Evolutionary conservation across 1,139 yeast species (phyloP).

Genomic region (Debaryomyces coudertii): DNA sequence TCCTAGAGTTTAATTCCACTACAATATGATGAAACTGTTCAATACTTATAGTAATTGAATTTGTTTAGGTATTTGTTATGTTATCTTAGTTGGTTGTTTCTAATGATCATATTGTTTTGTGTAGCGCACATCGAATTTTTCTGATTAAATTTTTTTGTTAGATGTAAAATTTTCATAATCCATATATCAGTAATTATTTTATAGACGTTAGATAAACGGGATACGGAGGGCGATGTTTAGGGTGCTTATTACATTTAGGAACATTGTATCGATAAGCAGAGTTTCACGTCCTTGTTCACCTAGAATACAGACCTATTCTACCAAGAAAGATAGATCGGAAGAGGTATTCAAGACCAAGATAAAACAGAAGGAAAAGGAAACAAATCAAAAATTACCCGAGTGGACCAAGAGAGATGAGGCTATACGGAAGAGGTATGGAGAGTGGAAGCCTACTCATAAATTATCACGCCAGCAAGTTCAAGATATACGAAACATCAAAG

Average conservation of each 20-base stretch:
- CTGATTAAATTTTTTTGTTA: background rate
- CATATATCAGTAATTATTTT: background rate
- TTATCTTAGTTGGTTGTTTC: background rate
- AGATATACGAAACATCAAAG: slow-evolving; percentile 60
- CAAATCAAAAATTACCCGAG: slow-evolving; percentile 26
- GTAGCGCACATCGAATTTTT: slow-evolving; percentile 3
- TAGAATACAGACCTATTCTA: slow-evolving; percentile 1
- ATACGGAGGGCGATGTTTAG: slow-evolving; percentile 2
- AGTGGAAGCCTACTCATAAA: slow-evolving; percentile 73
- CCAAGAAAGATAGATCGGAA: slow-evolving; percentile 13
- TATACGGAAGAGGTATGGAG: slow-evolving; percentile 57
- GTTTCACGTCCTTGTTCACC: background rate
- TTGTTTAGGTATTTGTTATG: background rate
- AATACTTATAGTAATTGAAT: background rate
- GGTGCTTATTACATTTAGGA: background rate
- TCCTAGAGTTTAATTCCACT: background rate
- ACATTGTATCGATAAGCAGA: background rate
- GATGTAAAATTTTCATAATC: background rate
- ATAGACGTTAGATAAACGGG: background rate
- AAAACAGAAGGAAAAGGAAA: slow-evolving; percentile 16
- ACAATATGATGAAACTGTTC: background rate
- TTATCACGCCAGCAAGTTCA: slow-evolving; percentile 73
- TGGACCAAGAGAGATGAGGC: slow-evolving; percentile 76
- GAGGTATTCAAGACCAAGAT: slow-evolving; percentile 21
- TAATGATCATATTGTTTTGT: slow-evolving; percentile 1